A percentile compares a stretch with the other conserved stretches of the same genome.
These are phyloP conservation scores for Eragrostis tef DNA, from an alignment of 202 grass and related monocot genomes.

Conservation along the genomic window DNA sequence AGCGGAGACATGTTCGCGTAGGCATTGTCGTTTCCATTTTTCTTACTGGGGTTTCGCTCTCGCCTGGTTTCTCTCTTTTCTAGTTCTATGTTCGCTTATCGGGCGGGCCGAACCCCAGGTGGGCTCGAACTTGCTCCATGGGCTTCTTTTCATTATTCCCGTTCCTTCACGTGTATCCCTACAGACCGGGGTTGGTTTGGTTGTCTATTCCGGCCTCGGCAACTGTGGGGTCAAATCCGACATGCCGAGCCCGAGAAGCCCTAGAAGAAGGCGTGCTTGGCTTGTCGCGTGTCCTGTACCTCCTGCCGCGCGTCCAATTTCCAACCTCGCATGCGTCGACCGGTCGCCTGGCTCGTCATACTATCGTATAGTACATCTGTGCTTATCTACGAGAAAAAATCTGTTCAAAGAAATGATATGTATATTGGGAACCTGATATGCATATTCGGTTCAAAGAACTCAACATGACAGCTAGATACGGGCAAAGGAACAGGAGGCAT, in stretches of 20 bases:
- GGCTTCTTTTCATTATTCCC: not conserved
- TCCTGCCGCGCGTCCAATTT: conserved; percentile 30
- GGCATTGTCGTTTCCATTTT: conserved; percentile 40
- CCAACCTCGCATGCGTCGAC: conserved; percentile 29
- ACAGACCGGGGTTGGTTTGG: not conserved
- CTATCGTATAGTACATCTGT: not conserved
- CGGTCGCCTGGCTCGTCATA: not conserved
- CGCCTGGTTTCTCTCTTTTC: not conserved
- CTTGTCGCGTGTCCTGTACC: conserved; percentile 22
- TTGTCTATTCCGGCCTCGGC: conserved; percentile 27
- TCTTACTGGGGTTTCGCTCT: conserved; percentile 12
- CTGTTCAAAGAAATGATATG: not conserved
- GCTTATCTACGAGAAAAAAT: not conserved
- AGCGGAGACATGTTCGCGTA: conserved; percentile 35
- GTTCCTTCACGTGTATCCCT: not conserved
- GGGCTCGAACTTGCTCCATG: conserved; percentile 40
- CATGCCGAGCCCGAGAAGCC: conserved; percentile 47
- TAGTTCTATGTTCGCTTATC: not conserved
- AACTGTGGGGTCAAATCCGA: conserved; percentile 51
- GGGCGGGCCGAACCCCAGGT: conserved; percentile 37
- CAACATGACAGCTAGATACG: not conserved
- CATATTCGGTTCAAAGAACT: not conserved
- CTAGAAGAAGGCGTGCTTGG: conserved; percentile 46
- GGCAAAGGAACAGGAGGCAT: not conserved
- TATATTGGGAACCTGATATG: not conserved